Evolutionary conservation across 1,139 yeast genomes (phyloP), one percentile per base, ranked within the genome.

Genomic region (Yamadazyma sp.): DNA sequence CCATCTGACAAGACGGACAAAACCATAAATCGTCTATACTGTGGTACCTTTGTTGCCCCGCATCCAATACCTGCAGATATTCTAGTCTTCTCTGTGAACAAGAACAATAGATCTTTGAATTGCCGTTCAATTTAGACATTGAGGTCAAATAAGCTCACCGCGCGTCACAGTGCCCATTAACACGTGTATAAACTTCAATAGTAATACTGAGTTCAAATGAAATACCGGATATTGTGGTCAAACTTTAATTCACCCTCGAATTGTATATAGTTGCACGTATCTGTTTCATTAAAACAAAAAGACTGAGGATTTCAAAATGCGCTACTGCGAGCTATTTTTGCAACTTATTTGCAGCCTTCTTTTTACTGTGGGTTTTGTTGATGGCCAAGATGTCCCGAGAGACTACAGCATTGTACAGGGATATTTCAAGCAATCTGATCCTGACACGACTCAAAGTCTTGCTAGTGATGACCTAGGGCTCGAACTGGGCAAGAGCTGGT

Each of bases 1-100:
- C 58, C 16, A 38, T 33, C 38, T 64, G 71, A 41, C 76, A 70
- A 14, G 54, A 50, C 3, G 71, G 70, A 43, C 76, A 70, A 41
- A 67, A 68, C 38, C 53, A 61, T n/a, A 67, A 46, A 13, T 60
- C 54, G 22, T 48, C 45, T 4, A 48, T 31, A 29, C 35, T 25
- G 34, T 45, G 44, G 22, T 15, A 31, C 15, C 41, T 30, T 13
- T 26, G 7, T 13, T 6, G n/a, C 6, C 16, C 20, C 5, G 4
- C 11, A 6, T 18, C 8, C 16, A 39, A 26, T 2, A 39, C 40
- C 6, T 35, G 17, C 4, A 26, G n/a, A 30, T 34, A 32, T 7
- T 35, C 36, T 2, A 30, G 7, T 21, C 31, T 25, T 2, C 11
- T 29, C 5, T 18, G 33, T 4, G 43, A 36, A 32, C 51, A 46